These are phyloP conservation scores for Torulaspora globosa DNA, from an alignment of 1,139 yeast genomes.

Conservation along the genomic window DNA sequence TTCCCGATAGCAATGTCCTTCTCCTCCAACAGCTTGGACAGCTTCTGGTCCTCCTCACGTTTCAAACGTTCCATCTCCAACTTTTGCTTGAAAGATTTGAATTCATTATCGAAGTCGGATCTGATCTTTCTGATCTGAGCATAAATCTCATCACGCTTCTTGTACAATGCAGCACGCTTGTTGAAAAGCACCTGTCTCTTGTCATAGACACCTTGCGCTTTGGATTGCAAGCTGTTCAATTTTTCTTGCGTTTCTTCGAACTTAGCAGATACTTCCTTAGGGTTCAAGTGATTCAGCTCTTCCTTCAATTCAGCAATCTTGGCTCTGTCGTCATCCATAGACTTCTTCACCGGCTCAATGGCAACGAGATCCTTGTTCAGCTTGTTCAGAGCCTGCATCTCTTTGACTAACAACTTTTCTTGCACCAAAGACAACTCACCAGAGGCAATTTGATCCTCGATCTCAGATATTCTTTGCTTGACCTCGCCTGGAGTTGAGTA, in stretches of 20 bases:
- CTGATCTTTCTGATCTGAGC: constrained; percentile 60
- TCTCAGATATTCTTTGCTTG: constrained; percentile 62
- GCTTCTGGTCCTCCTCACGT: constrained; percentile 65
- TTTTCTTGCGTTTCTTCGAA: constrained; percentile 54
- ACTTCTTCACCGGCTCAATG: constrained; percentile 69
- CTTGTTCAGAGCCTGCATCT: constrained; percentile 79
- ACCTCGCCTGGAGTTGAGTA: constrained; percentile 77
- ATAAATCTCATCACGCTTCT: constrained; percentile 66
- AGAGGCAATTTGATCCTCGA: constrained; percentile 71
- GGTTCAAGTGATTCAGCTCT: constrained; percentile 57
- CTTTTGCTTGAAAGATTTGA: constrained; percentile 64
- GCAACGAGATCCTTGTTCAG: constrained; percentile 73
- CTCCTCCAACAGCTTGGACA: constrained; percentile 54
- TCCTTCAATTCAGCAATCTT: constrained; percentile 74
- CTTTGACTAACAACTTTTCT: constrained; percentile 82
- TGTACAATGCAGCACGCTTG: constrained; percentile 65
- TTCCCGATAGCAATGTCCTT: constrained; percentile 57
- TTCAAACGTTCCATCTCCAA: constrained; percentile 66
- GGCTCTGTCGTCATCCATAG: constrained; percentile 74
- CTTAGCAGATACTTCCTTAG: constrained; percentile 54
- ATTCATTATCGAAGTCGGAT: constrained; percentile 65
- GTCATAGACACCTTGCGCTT: constrained; percentile 61
- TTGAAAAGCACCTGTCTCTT: constrained; percentile 61
- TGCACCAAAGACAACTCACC: constrained; percentile 87
- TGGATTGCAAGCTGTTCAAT: constrained; percentile 57